Conservation (phyloP, 2,329 filamentous ascomycete genomes). For the Pseudonectria buxi region DNA sequence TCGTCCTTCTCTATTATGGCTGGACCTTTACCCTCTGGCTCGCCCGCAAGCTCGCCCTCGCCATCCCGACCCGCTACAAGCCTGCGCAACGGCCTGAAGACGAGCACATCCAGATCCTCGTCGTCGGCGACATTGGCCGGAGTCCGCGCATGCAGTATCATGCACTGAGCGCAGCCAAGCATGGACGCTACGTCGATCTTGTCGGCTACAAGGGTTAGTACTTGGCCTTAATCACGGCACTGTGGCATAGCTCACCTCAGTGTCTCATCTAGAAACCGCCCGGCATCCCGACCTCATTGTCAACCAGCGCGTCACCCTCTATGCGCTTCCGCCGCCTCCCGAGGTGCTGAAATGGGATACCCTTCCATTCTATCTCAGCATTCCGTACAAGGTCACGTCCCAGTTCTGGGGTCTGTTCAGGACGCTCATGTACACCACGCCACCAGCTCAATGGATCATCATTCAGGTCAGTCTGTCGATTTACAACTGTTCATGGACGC, state of each 20-base stretch:
- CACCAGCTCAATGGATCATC: constrained; percentile 76
- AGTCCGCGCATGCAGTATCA: constrained; percentile 99
- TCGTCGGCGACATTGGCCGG: constrained; percentile 89
- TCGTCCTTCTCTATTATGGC: constrained; percentile 24
- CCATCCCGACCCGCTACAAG: constrained; percentile 29
- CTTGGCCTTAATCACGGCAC: neutral
- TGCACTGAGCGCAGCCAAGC: constrained; percentile 81
- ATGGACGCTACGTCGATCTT: constrained; percentile 73
- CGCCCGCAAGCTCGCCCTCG: constrained; percentile 12
- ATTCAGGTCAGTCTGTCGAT: constrained; percentile 55
- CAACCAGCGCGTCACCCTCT: constrained; percentile 62
- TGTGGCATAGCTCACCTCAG: constrained; percentile 4
- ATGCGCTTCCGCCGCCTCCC: constrained; percentile 64
- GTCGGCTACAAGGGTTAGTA: constrained; percentile 74
- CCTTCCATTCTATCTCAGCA: constrained; percentile 69
- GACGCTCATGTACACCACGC: constrained; percentile 65
- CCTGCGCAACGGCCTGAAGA: constrained; percentile 29
- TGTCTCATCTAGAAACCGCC: constrained; percentile 57
- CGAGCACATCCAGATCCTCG: constrained; percentile 67
- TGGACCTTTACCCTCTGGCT: constrained; percentile 16
- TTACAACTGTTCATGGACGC: no score
- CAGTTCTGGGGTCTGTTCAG: constrained; percentile 68
- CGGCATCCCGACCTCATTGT: constrained; percentile 70
- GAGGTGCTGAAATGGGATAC: constrained; percentile 58
- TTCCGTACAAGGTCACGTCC: constrained; percentile 78